Evolutionary conservation across 2,329 filamentous ascomycete genomes (phyloP).

Genomic region (Claviceps arundinis): DNA sequence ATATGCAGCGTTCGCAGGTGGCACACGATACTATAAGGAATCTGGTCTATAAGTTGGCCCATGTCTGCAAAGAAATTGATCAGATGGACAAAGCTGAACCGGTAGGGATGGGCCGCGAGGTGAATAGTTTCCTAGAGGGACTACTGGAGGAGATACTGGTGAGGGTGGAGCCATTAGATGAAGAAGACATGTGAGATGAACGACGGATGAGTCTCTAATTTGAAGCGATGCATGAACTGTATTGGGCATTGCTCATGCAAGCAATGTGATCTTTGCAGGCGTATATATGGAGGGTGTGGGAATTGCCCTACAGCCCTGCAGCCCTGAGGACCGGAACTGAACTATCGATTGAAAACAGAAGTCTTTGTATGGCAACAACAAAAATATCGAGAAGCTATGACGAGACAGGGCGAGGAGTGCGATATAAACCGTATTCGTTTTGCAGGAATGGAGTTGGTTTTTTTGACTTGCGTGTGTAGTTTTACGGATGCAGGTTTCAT

Average conservation of each 20-base stretch:
- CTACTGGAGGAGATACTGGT: slow-evolving; percentile 89
- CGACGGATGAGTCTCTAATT: neutral
- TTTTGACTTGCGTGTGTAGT: no score
- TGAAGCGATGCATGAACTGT: neutral
- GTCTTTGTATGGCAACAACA: no score
- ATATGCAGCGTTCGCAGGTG: slow-evolving; percentile 53
- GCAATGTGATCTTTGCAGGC: neutral
- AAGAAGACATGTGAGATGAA: slow-evolving; percentile 35
- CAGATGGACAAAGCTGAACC: slow-evolving; percentile 73
- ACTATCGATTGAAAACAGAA: no score
- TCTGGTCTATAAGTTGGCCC: slow-evolving; percentile 69
- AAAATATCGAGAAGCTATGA: no score
- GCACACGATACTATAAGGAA: slow-evolving; percentile 73
- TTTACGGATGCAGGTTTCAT: no score
- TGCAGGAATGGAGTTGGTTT: no score
- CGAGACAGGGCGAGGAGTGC: no score
- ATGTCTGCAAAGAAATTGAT: slow-evolving; percentile 82
- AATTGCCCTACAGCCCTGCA: no score
- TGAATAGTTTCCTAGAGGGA: slow-evolving; percentile 79
- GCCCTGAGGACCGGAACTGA: no score
- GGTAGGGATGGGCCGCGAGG: slow-evolving; percentile 87
- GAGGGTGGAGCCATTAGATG: slow-evolving; percentile 75
- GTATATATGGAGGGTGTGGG: no score
- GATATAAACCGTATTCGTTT: no score
- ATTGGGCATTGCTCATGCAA: neutral